Evolutionary conservation across 176 grass and related monocot species (phyloP).

Genomic region (Eragrostis nindensis): DNA sequence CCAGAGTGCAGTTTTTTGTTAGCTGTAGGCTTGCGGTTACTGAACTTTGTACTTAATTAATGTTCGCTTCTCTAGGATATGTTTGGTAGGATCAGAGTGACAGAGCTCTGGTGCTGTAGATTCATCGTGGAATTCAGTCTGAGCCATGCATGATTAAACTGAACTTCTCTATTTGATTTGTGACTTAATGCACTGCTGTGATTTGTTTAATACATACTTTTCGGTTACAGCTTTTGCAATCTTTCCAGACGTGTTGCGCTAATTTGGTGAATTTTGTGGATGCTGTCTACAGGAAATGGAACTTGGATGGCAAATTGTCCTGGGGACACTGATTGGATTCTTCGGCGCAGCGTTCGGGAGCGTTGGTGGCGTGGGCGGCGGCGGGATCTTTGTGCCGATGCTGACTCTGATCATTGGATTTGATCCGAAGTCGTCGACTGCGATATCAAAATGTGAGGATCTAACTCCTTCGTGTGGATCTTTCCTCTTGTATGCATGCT

Average conservation of each 20-base stretch:
- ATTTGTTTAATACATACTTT: neutral
- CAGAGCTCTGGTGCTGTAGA: neutral
- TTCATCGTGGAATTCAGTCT: conserved; percentile 2
- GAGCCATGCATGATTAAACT: neutral
- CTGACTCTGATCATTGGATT: conserved; percentile 80
- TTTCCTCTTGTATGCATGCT: conserved; percentile 23
- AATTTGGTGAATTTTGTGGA: conserved; percentile 13
- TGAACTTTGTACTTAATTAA: neutral
- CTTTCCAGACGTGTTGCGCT: conserved; percentile 1
- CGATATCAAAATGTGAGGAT: conserved; percentile 76
- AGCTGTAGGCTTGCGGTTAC: neutral
- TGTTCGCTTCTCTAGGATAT: neutral
- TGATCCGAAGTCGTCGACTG: conserved; percentile 78
- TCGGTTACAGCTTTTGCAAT: neutral
- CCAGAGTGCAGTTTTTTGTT: neutral
- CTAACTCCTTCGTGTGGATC: conserved; percentile 5
- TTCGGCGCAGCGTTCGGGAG: conserved; percentile 77
- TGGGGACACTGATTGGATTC: conserved; percentile 68
- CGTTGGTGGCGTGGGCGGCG: conserved; percentile 74
- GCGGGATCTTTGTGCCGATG: conserved; percentile 86
- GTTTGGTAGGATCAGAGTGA: neutral
- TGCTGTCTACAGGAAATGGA: conserved; percentile 49
- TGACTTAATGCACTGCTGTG: neutral
- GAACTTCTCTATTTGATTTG: conserved; percentile 7
- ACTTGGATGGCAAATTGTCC: conserved; percentile 69